Base-by-base conservation (phyloP, 768 basidiomycete genomes). In the Amanita fuliginea region DNA sequence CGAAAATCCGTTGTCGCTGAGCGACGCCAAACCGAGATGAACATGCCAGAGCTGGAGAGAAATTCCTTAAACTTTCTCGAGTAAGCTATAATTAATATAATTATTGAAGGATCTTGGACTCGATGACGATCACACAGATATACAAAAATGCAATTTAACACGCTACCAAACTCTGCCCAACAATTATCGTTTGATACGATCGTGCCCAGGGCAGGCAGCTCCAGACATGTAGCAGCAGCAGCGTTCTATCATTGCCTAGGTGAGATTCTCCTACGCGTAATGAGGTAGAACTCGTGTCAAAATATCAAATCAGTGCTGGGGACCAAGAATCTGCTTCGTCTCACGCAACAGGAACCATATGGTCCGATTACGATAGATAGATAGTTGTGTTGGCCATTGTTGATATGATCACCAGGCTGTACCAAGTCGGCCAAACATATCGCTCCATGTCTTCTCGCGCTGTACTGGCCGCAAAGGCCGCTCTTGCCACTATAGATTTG, bases 231-330 rank as follows among this genome's bases (percentile, higher is more conserved):
- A 33, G 89, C 86, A 8, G 81, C 88, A 7, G 78, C 84, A 13
- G 89, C 80, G 3, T 82, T 92, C 61, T 88, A 92, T 62, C 86
- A 92, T 55, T 89, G 87, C 60, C 72, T 92, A 37, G 87, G 89
- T 89, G 51, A 47, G 34, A 48, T 44, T 13, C 28, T 21, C 50
- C 48, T 26, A 19, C 32, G 64, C 56, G 13, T 18, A 48, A 39
- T 28, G 32, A 39, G 49, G 35, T 50, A 37, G 41, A 48, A 14
- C 40, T 53, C 37, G 51, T 30, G 42, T 32, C 13, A 21, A 48
- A 40, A 52, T 30, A 40, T 32, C 13, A 21, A 48, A 40, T 34
- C 54, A 92, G 89, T 86, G 47, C 74, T 92, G 41, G 76, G 78
- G 9, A 90, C 87, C 18, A 92, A 91, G 60, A 70, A 82, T 54